These are phyloP conservation scores for Amphirosellinia nigrospora DNA, from an alignment of 495 filamentous ascomycete genomes.

Conservation along the genomic window DNA sequence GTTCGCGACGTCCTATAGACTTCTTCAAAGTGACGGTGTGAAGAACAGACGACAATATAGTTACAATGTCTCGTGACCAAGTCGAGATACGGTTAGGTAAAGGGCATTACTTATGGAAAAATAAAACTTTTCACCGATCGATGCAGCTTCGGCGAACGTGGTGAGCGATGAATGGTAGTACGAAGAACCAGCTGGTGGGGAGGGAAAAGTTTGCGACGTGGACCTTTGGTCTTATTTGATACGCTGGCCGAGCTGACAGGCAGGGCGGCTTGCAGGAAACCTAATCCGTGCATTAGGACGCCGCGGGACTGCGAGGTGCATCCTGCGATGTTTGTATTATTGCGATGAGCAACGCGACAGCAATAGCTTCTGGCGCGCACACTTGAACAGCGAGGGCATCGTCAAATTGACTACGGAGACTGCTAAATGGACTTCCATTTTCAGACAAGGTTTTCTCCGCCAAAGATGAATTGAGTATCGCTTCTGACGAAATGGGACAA, in stretches of 20 bases:
- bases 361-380: background rate
- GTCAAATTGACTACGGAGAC: conserved; percentile 20
- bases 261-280: conserved; percentile 9
- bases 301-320: conserved; percentile 1
- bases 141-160: conserved; percentile 15
- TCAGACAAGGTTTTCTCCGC: conserved; percentile 36
- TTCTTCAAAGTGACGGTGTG: background rate
- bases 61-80: background rate
- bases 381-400: conserved; percentile 17
- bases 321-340: conserved; percentile 10
- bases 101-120: background rate
- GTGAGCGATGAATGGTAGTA: conserved; percentile 19
- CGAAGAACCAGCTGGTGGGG: conserved; percentile 7
- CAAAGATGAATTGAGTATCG: conserved; percentile 20
- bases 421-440: conserved; percentile 33
- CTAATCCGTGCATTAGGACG: background rate
- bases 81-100: background rate
- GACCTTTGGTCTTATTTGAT: background rate
- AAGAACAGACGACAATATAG: background rate
- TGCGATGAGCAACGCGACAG: conserved; percentile 6
- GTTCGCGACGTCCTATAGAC: background rate
- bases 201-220: conserved; percentile 18
- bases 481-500: conserved; percentile 23
- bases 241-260: conserved; percentile 6
- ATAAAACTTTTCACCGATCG: background rate